Evolutionary conservation across 495 filamentous ascomycete genomes (phyloP), one percentile per base, ranked within the genome.

Genomic region (Massariosphaeria phaeospora): DNA sequence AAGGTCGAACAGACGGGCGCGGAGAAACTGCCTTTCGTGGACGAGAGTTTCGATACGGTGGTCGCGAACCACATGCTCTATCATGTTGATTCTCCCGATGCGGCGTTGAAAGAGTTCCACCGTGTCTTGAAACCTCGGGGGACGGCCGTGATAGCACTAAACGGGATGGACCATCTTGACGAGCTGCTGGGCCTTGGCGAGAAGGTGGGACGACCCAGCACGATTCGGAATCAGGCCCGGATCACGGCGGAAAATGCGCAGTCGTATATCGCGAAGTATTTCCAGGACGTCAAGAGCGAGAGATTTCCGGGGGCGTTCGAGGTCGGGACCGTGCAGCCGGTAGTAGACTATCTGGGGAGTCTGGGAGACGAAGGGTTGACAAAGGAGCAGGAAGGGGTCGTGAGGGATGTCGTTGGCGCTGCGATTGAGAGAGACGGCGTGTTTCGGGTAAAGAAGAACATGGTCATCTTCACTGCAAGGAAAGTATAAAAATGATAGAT

Each of bases 31-130:
- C 46, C 46, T 6, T 48, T 48, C 17, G 46, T 5, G 2, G 33
- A 48, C 5, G 12, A 8, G 21, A 48, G 27, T 15, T 48, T 48
- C 17, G 46, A 48, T 18, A 24, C 30, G 10, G 46, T 48, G 29
- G 20, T 48, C 17, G 46, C 46, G 30, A 48, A 48, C 17, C 46
- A 48, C 27, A 48, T 48, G 46, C 46, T 48, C 30, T 48, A 48
- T 24, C 46, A 48, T 15, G 46, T 48, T 23, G 30, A 48, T 17
- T 34, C 15, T 10, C 46, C 46, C 20, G 26, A 33, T 12, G 46
- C 46, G 2, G 46, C 46, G 5, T 20, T 48, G 13, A 35, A 33
- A 30, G 46, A 48, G 15, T 48, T 48, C 21, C 17, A 11, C 2
- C 29, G 46, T 17, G 46, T 48, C 2, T 17, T 48, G 13, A 34